Evolutionary conservation across 129 eudicot genomes (phyloP).

Genomic region (Oenanthe sinensis): DNA sequence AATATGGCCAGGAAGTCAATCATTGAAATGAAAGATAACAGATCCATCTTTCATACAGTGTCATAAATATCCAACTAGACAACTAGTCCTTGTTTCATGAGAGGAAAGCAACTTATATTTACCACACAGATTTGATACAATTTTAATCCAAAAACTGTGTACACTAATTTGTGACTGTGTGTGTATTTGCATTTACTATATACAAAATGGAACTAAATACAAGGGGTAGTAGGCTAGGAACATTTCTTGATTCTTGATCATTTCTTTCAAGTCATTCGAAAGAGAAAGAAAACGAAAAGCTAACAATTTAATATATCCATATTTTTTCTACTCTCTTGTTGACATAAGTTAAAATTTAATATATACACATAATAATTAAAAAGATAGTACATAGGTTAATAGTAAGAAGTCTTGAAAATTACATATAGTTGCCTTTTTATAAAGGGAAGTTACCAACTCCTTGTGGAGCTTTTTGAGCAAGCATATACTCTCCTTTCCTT

Average conservation of each 20-base stretch:
- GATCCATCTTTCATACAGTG: background rate
- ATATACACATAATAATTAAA: too few relatives aligned
- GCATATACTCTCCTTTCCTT: background rate
- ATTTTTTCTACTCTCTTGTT: background rate
- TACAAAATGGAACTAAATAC: background rate
- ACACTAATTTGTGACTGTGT: background rate
- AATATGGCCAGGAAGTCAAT: background rate
- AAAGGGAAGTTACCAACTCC: background rate
- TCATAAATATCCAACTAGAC: background rate
- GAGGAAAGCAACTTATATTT: background rate
- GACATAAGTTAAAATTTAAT: background rate
- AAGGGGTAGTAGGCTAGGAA: background rate
- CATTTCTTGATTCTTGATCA: background rate
- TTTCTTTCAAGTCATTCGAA: background rate
- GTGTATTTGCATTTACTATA: background rate
- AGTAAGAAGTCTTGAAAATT: background rate
- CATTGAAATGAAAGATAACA: background rate
- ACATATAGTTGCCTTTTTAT: slow-evolving; percentile 1
- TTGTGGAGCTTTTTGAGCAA: background rate
- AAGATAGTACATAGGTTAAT: too few relatives aligned
- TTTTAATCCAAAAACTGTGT: background rate
- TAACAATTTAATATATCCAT: background rate
- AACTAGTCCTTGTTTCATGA: background rate
- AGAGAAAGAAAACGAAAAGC: background rate
- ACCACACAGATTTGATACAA: background rate